Evolutionary conservation across 805 yeast genomes (phyloP).

Genomic region (Schizosaccharomyces pombe): DNA sequence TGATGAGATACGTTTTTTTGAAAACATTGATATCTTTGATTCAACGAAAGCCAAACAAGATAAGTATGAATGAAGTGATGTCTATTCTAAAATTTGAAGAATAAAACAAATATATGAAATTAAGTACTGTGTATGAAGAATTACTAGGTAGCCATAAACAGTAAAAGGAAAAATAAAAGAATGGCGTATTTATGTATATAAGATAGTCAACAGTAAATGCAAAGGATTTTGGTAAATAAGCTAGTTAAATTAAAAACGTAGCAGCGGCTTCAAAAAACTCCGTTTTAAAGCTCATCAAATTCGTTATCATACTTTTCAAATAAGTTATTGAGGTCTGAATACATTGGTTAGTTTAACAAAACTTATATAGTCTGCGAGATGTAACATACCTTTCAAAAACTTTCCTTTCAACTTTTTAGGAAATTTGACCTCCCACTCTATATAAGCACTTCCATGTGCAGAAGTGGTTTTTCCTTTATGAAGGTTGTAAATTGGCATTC

Average conservation of each 20-base stretch:
- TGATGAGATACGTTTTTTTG: background rate
- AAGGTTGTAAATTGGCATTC: slow-evolving; percentile 48
- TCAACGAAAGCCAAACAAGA: background rate
- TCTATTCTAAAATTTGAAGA: no score
- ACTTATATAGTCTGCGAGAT: no score
- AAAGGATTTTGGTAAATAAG: no score
- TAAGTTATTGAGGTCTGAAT: background rate
- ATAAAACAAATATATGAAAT: no score
- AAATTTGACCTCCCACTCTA: background rate
- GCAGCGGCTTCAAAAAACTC: background rate
- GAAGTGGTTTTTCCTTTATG: background rate
- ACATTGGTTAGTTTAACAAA: no score
- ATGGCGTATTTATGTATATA: no score
- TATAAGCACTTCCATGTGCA: background rate
- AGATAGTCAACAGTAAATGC: no score
- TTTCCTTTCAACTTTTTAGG: background rate
- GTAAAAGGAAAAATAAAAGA: no score
- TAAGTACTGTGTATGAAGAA: no score
- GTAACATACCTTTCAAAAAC: background rate
- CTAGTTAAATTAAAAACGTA: background rate
- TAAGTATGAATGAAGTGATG: no score
- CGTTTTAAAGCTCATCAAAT: background rate
- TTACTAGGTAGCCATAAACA: no score
- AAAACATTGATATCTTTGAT: background rate
- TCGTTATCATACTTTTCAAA: background rate